Evolutionary conservation across 495 filamentous ascomycete genomes (phyloP), one percentile per base, ranked within the genome.

Genomic region (Podospora pseudoanserina): DNA sequence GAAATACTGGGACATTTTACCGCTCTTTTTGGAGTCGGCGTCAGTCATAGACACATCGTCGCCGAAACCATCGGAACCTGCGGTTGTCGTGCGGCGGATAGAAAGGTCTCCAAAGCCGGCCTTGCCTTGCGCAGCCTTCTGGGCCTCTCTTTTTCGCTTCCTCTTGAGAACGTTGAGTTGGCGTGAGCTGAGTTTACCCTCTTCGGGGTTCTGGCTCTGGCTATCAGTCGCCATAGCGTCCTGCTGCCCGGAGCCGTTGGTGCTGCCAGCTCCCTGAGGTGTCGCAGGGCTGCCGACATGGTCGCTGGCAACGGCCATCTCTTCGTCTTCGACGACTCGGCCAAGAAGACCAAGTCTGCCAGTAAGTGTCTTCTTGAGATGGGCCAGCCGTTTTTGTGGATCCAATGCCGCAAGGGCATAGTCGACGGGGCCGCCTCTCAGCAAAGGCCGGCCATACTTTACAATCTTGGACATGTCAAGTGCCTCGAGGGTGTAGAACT

Each of bases 141-240:
- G 93, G 9, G 92, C 92, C 73, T 91, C 90, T 65, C 87, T 83
- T 75, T 94, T 96, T 34, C 91, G 88, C 75, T 96, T 96, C 18
- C 95, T 87, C 77, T 99, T 99, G 11, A 99, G 83, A 65, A 92
- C 91, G 73, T 98, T 99, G 30, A 97, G 84, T 75, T 98, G 95
- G 16, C 95, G 88, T 67, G 93, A 91, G 80, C 94, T 97, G 18
- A 98, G 81, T 3, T 87, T 89, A 0, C 85, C 77, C 63, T 95
- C 92, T 63, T 93, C 92, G 65, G 73, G 79, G 71, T 81, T 70
- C 58, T 79, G 79, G 59, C 71, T 69, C 28, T 78, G 71, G 59
- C 69, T 71, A 27, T 71, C 62, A 58, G 70, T 75, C 57, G 67
- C 55, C 13, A 70, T 64, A 57, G 72, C 73, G 26, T 85, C 81